Conservation (phyloP, 345 rosid species). For the Anastatica hierochuntica region DNA sequence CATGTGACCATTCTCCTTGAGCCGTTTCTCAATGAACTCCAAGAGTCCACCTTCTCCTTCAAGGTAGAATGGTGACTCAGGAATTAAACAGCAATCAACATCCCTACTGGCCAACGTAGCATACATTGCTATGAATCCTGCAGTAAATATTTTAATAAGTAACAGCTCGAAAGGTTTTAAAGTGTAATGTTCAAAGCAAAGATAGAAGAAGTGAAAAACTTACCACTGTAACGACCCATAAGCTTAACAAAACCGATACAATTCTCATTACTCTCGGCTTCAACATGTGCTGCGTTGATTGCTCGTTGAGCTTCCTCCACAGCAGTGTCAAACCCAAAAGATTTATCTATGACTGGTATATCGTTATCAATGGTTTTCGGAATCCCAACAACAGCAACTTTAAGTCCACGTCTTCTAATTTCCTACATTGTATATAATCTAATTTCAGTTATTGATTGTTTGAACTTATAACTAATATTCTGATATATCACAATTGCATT, state of each 20-base stretch:
- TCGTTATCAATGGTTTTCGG: conserved; percentile 92
- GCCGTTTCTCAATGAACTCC: conserved; percentile 50
- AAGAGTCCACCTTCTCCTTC: conserved; percentile 77
- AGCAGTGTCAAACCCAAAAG: conserved; percentile 91
- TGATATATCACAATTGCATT: neutral
- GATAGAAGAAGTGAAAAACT: conserved; percentile 9
- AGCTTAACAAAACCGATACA: conserved; percentile 83
- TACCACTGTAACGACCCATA: conserved; percentile 89
- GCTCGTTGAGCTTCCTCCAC: conserved; percentile 97
- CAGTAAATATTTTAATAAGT: neutral
- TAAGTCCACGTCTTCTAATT: conserved; percentile 68
- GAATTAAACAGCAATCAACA: conserved; percentile 88
- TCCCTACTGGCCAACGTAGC: conserved; percentile 91
- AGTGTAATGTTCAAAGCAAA: neutral
- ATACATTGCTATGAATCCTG: conserved; percentile 81
- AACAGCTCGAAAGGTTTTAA: too few relatives aligned
- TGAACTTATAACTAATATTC: neutral
- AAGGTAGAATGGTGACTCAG: conserved; percentile 77
- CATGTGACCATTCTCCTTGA: conserved; percentile 72
- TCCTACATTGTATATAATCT: conserved; percentile 34
- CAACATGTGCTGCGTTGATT: conserved; percentile 90
- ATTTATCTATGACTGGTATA: conserved; percentile 79
- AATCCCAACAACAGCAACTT: conserved; percentile 77
- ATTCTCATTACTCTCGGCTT: conserved; percentile 67
- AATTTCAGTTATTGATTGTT: conserved; percentile 2